Percentiles rank a stretch among this genome's conserved stretches.
Evolutionary conservation across 208 protist genomes (phyloP).

Genomic region (Crithidia bombi): DNA sequence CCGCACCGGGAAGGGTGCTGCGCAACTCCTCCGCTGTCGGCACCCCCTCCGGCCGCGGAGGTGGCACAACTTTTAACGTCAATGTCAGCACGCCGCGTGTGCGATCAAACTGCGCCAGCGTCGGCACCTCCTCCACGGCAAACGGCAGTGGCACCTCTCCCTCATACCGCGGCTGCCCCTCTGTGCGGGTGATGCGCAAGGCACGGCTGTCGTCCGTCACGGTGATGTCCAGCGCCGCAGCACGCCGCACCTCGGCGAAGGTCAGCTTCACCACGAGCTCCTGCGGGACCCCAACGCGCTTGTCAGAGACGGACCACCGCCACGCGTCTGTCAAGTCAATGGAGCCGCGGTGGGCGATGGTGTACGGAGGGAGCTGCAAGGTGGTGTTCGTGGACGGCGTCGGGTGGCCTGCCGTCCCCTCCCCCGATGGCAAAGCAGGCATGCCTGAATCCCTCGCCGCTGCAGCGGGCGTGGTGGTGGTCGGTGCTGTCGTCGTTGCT

Average conservation of each 20-base stretch:
- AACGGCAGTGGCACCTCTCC: slow-evolving; percentile 81
- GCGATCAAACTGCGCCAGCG: slow-evolving; percentile 72
- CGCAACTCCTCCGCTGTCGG: slow-evolving; percentile 51
- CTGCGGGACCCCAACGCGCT: slow-evolving; percentile 78
- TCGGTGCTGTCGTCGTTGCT: neutral
- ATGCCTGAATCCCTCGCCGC: neutral
- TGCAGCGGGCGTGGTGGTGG: neutral
- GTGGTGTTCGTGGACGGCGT: neutral
- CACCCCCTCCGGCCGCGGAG: slow-evolving; percentile 38
- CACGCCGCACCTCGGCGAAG: slow-evolving; percentile 58
- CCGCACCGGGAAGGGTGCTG: slow-evolving; percentile 16
- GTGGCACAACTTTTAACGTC: slow-evolving; percentile 74
- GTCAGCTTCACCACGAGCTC: slow-evolving; percentile 79
- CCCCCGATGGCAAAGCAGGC: neutral
- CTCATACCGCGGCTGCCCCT: slow-evolving; percentile 44
- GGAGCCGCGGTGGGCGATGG: slow-evolving; percentile 75
- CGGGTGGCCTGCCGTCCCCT: neutral
- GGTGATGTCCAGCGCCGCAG: slow-evolving; percentile 63
- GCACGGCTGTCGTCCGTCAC: slow-evolving; percentile 61
- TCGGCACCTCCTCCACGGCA: slow-evolving; percentile 67
- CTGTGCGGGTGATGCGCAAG: slow-evolving; percentile 55
- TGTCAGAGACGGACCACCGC: slow-evolving; percentile 77
- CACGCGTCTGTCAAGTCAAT: slow-evolving; percentile 83
- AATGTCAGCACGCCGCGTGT: slow-evolving; percentile 61
- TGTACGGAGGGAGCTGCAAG: slow-evolving; percentile 58